Evolutionary conservation across 305 asterid species (phyloP).

Genomic region (Fraxinus nigra): DNA sequence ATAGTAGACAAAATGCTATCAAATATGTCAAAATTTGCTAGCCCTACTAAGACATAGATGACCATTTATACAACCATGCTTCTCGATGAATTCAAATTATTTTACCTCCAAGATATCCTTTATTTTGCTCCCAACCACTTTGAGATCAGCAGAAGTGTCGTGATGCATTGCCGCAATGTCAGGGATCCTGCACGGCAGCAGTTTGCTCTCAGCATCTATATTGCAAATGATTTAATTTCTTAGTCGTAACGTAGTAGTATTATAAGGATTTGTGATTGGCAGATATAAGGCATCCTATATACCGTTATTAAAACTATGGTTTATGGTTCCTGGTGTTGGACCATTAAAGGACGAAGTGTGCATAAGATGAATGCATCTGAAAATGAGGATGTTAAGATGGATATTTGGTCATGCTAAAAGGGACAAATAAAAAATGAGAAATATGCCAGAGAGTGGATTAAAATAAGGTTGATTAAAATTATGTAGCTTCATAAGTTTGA

Average conservation of each 20-base stretch:
- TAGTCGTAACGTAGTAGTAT: not conserved
- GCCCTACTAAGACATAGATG: not conserved
- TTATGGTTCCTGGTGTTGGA: not conserved
- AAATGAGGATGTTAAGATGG: not conserved
- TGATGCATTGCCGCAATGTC: slow-evolving; percentile 90
- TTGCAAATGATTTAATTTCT: not conserved
- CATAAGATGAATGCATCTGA: not conserved
- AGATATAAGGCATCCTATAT: not conserved
- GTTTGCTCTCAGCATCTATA: not conserved
- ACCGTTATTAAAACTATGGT: not conserved
- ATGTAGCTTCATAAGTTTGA: not conserved
- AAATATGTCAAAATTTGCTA: not conserved
- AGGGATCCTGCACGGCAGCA: slow-evolving; percentile 57
- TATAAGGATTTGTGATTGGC: not conserved
- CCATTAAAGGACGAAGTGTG: not conserved
- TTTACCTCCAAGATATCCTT: slow-evolving; percentile 75
- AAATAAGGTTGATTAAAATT: not conserved
- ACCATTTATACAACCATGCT: not conserved
- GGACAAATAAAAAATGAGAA: not conserved
- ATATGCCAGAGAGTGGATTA: not conserved
- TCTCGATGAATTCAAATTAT: not conserved
- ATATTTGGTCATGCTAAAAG: not conserved
- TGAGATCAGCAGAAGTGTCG: slow-evolving; percentile 81
- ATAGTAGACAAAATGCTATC: not conserved
- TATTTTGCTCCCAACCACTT: slow-evolving; percentile 70